These are phyloP conservation scores for Mycena galericulata DNA, from an alignment of 768 basidiomycete genomes.

Conservation along the genomic window DNA sequence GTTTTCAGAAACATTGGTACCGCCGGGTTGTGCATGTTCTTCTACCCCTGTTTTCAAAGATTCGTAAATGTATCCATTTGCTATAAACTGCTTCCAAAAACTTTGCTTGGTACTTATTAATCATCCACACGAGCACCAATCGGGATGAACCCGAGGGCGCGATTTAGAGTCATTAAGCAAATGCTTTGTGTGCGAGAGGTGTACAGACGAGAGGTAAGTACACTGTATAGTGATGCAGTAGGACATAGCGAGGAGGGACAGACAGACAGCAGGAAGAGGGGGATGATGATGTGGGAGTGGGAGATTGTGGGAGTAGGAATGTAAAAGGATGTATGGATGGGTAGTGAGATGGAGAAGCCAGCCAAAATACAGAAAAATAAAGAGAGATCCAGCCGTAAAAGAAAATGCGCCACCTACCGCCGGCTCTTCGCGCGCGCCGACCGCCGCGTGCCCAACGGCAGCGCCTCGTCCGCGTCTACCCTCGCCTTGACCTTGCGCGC, in stretches of 20 bases:
- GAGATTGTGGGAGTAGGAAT: too few species aligned
- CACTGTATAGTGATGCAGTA: not conserved
- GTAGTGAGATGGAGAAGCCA: slow-evolving; percentile 12
- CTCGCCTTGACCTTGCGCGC: slow-evolving; percentile 26
- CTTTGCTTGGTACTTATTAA: too few species aligned
- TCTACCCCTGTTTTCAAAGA: not conserved
- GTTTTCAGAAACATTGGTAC: not conserved
- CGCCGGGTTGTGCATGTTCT: not conserved
- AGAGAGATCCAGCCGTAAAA: not conserved
- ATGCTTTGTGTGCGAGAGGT: too few species aligned
- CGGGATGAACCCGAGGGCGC: too few species aligned
- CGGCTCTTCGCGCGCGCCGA: slow-evolving; percentile 27
- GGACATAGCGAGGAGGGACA: not conserved
- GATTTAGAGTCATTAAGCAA: too few species aligned
- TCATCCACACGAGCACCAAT: too few species aligned
- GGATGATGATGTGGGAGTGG: not conserved
- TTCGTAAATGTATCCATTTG: too few species aligned
- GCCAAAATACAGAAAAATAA: slow-evolving; percentile 1
- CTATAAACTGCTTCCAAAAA: too few species aligned
- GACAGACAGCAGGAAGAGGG: not conserved
- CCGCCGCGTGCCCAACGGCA: slow-evolving; percentile 19
- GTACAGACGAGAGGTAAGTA: not conserved
- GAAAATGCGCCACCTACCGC: slow-evolving; percentile 9
- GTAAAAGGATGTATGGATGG: not conserved
- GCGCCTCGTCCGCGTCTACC: slow-evolving; percentile 1